Base-by-base conservation (phyloP, 2,329 filamentous ascomycete species). In the Aspergillus aculeatinus region DNA sequence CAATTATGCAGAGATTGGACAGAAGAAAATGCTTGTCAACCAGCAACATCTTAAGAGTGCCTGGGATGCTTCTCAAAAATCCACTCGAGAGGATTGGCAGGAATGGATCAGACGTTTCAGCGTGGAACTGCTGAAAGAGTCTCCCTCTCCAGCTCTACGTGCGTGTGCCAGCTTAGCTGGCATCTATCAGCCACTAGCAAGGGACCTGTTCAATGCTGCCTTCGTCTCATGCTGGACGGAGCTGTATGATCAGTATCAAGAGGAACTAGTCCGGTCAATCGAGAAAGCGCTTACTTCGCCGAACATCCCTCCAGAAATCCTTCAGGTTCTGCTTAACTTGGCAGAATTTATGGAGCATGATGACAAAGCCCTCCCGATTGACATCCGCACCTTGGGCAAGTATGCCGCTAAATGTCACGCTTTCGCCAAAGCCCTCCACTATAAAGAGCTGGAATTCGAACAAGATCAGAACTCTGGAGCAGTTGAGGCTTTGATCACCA, bases 311-410 rank as follows among this genome's bases (percentile, higher is more conserved):
- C 95, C 96, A 0, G 96, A 99, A 75, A 89, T 99, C 65, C 82
- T 99, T 9, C 94, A 96, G 62, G 89, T 97, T 53, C 82, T 99
- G 29, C 86, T 99, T 52, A 99, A 99, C 71, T 83, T 99, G 54
- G 95, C 95, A 23, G 95, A 99, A 74, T 99, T 99, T 75, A 99
- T 99, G 95, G 95, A 99, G 74, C 95, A 99, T 71, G 96, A 99
- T 69, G 95, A 99, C 75, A 99, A 99, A 76, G 94, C 96, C 14
- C 81, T 99, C 55, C 95, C 95, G 1, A 99, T 99, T 63, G 96
- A 99, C 72, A 97, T 99, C 65, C 85, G 95, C 52, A 92, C 95
- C 10, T 84, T 99, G 11, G 96, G 96, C 33, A 90, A 94, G 72
- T 96, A 98, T 74, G 95, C 95, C 52, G 94, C 91, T 21, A 94